phyloP scores from a whole-genome alignment of 805 yeast genomes.

The Candida coquimbonensis region DNA sequence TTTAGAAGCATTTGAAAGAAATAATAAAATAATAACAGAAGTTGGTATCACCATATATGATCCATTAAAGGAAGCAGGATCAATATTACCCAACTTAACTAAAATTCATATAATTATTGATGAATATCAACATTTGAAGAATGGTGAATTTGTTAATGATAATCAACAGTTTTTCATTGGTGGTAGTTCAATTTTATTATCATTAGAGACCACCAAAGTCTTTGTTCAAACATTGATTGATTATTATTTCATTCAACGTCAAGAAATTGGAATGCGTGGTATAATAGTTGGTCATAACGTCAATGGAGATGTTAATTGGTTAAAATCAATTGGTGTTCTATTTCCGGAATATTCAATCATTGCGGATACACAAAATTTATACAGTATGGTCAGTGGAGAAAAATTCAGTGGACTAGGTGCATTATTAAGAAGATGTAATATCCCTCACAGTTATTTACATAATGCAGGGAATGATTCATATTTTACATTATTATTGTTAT shows the following conservation, averaged over 20 bases:
- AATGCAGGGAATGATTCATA: conserved; percentile 71
- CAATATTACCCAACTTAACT: conserved; percentile 34
- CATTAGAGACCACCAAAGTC: conserved; percentile 27
- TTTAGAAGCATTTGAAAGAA: conserved; percentile 49
- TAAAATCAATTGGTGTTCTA: conserved; percentile 37
- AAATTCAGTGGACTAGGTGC: conserved; percentile 37
- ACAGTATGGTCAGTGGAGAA: conserved; percentile 32
- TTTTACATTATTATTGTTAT: conserved; percentile 46
- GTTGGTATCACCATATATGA: conserved; percentile 53
- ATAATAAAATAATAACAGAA: conserved; percentile 40
- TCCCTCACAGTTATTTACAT: conserved; percentile 56
- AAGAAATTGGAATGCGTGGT: conserved; percentile 23
- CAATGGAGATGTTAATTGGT: conserved; percentile 47
- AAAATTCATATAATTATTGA: conserved; percentile 38
- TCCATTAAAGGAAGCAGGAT: conserved; percentile 37
- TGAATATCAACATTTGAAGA: conserved; percentile 36
- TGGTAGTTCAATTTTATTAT: conserved; percentile 41
- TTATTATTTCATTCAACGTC: conserved; percentile 31
- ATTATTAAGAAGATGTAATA: conserved; percentile 36
- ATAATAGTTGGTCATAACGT: conserved; percentile 57
- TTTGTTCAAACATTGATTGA: conserved; percentile 38
- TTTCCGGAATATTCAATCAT: conserved; percentile 30
- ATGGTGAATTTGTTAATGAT: conserved; percentile 50
- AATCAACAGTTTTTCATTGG: conserved; percentile 43
- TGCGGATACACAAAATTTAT: conserved; percentile 45